phyloP scores from a whole-genome alignment of 202 grass and related monocot species.

The Schoenoplectus tabernaemontani region DNA sequence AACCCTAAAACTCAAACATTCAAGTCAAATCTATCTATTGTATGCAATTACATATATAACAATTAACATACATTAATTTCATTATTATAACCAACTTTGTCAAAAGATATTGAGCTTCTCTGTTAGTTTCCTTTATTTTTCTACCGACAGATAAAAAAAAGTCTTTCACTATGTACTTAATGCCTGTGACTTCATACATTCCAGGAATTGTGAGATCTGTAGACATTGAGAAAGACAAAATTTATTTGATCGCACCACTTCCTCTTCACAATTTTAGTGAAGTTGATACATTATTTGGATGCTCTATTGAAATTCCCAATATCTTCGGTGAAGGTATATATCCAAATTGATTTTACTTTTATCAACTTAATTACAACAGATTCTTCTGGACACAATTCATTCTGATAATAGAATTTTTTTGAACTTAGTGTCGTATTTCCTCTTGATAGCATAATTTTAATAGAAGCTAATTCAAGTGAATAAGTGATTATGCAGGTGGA shows the following conservation, averaged over 20 bases:
- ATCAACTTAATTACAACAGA: neutral
- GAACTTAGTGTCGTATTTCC: neutral
- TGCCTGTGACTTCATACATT: conserved; percentile 14
- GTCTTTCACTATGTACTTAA: neutral
- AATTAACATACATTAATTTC: neutral
- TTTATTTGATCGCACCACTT: conserved; percentile 53
- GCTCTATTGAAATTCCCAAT: conserved; percentile 42
- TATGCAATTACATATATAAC: neutral
- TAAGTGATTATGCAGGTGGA: conserved; percentile 26
- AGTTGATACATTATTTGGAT: conserved; percentile 37
- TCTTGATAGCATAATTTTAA: neutral
- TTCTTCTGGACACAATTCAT: neutral
- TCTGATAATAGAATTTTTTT: neutral
- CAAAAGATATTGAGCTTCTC: neutral
- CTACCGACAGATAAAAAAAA: neutral
- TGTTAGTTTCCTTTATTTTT: neutral
- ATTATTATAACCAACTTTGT: neutral
- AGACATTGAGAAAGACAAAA: conserved; percentile 33
- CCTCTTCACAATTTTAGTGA: conserved; percentile 27
- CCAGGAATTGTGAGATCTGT: conserved; percentile 58
- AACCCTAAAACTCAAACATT: too few species aligned
- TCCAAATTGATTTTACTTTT: neutral
- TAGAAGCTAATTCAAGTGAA: neutral
- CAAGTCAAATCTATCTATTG: neutral
- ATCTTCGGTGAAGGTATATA: conserved; percentile 32